These are phyloP conservation scores for Aspergillus cavernicola DNA, from an alignment of 495 filamentous ascomycete genomes.

Conservation along the genomic window DNA sequence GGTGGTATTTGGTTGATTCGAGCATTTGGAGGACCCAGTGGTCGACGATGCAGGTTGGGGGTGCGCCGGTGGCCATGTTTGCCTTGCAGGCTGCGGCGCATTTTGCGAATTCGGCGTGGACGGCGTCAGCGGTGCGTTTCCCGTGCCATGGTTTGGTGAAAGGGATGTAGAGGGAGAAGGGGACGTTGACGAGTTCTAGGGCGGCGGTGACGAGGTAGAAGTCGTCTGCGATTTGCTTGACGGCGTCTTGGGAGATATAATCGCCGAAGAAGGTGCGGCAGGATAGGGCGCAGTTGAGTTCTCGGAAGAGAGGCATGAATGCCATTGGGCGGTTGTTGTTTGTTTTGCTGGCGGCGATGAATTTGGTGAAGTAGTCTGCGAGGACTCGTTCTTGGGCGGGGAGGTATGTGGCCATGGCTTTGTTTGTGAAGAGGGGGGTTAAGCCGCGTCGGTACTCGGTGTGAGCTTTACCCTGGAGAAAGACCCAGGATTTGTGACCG, in stretches of 20 bases:
- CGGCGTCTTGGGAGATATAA: constrained; percentile 45
- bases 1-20: constrained; percentile 66
- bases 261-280: constrained; percentile 55
- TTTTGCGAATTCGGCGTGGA: constrained; percentile 76
- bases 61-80: constrained; percentile 79
- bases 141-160: constrained; percentile 92
- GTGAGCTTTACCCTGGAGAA: constrained; percentile 84
- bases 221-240: constrained; percentile 92
- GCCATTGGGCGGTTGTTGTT: constrained; percentile 60
- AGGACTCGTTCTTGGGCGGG: constrained; percentile 85
- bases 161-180: constrained; percentile 75
- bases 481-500: constrained; percentile 85
- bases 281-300: constrained; percentile 87
- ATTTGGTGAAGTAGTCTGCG: constrained; percentile 72
- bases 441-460: constrained; percentile 90
- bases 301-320: constrained; percentile 84
- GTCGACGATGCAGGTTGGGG: constrained; percentile 83
- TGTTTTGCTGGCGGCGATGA: constrained; percentile 60
- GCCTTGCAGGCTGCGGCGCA: constrained; percentile 85
- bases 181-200: constrained; percentile 93
- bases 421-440: constrained; percentile 85
- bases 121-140: constrained; percentile 81
- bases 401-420: constrained; percentile 78
- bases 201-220: constrained; percentile 92
- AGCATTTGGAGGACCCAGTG: constrained; percentile 82